These are phyloP conservation scores for Ogataea chonburiensis DNA, from an alignment of 805 yeast species.

Conservation along the genomic window DNA sequence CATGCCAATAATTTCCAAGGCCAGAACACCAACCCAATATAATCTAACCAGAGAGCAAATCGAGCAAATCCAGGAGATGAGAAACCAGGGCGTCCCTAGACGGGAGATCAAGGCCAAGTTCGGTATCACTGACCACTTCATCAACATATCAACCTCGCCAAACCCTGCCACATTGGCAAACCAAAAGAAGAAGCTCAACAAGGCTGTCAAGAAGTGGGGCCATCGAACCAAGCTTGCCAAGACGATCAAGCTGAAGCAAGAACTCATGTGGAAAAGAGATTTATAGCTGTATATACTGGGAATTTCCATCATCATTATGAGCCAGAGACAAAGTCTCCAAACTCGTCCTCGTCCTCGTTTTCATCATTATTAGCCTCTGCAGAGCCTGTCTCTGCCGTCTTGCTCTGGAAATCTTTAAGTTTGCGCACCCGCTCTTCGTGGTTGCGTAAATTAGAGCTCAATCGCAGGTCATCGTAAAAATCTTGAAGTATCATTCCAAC, in stretches of 20 bases:
- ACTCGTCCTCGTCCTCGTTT: constrained; percentile 23
- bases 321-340: constrained; percentile 31
- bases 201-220: constrained; percentile 28
- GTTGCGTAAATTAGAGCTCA: constrained; percentile 19
- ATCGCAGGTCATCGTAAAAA: constrained; percentile 27
- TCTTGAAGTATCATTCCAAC: constrained; percentile 30
- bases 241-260: constrained; percentile 22
- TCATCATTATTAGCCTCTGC: constrained; percentile 3
- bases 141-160: constrained; percentile 31
- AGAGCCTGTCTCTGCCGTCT: background rate
- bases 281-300: constrained; percentile 12
- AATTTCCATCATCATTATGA: constrained; percentile 4
- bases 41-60: constrained; percentile 27
- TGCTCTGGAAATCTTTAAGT: constrained; percentile 10
- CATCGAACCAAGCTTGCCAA: constrained; percentile 26
- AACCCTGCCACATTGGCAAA: constrained; percentile 22
- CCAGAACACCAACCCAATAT: constrained; percentile 28
- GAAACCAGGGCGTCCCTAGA: constrained; percentile 33
- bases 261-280: constrained; percentile 29
- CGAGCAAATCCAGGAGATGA: constrained; percentile 29
- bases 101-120: constrained; percentile 32
- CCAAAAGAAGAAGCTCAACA: constrained; percentile 22
- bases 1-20: constrained; percentile 32
- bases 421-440: constrained; percentile 22
- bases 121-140: constrained; percentile 31